Evolutionary conservation across 2,329 filamentous ascomycete species (phyloP).

Genomic region (Diaporthe citrichinensis): DNA sequence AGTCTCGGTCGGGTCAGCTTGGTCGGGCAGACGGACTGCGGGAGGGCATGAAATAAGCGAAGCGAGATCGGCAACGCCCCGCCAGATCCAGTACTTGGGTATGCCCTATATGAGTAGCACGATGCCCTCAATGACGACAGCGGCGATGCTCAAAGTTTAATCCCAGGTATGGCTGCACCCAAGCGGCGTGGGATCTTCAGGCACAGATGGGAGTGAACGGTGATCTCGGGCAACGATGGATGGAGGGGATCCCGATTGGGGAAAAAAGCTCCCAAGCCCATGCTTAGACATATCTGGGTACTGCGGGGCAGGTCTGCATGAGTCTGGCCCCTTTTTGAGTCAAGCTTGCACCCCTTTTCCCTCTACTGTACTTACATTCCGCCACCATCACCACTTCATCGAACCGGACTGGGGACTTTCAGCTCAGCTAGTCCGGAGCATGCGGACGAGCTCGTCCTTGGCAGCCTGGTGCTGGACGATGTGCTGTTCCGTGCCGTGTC

Average conservation of each 20-base stretch:
- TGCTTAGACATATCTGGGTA: not conserved
- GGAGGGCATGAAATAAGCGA: constrained; percentile 12
- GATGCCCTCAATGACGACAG: constrained; percentile 38
- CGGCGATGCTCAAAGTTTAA: constrained; percentile 15
- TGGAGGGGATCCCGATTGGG: constrained; percentile 18
- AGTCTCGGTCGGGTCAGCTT: not conserved
- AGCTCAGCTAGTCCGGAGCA: not conserved
- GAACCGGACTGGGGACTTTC: not conserved
- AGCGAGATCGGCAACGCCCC: constrained; percentile 18
- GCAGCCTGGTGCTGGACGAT: not conserved
- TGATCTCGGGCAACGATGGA: constrained; percentile 5
- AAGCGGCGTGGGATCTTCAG: constrained; percentile 30
- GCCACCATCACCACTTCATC: no score
- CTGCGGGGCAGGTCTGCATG: constrained; percentile 18
- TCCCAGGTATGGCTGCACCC: not conserved
- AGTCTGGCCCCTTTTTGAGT: not conserved
- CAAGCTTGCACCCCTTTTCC: not conserved
- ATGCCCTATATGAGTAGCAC: constrained; percentile 9
- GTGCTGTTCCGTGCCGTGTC: not conserved
- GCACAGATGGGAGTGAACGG: not conserved
- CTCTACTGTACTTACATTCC: no score
- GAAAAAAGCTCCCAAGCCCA: not conserved
- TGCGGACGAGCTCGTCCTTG: not conserved
- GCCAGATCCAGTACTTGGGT: not conserved
- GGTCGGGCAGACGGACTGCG: not conserved